Base-by-base conservation (phyloP, 352 stramenopile genomes). In the Bremia lactucae region DNA sequence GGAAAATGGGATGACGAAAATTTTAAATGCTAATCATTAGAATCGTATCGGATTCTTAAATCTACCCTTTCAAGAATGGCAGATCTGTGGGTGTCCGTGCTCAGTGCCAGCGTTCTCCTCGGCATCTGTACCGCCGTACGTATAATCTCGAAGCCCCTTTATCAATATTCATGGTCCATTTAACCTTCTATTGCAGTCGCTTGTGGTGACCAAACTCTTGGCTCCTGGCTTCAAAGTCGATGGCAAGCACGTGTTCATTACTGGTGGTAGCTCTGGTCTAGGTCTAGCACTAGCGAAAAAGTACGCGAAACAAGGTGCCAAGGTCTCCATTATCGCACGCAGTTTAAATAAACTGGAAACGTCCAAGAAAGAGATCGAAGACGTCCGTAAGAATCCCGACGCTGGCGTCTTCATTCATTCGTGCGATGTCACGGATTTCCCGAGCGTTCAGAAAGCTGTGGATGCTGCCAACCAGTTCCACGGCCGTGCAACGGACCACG, bases 241-340 rank as follows among this genome's bases (percentile, higher is more conserved):
- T 8, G 76, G 64, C 55, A 85, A 87, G 47, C 79, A 91, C 64
- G 73, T 87, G 36, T 86, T 88, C 44, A 80, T 87, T 46, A 83
- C 74, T 31, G 72, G 78, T 22, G 78, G 75, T 28, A 83, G 62
- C 50, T 72, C 67, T 3, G 78, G 78, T 5, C 68, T 91, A 19
- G 78, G 78, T 2, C 59, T 91, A 23, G 46, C 75, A 20, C 31
- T 88, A 21, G 73, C 69, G 31, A 80, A 71, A 46, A 81, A 85
- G 48, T 85, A 80, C 58, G 75, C 73, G 31, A 50, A 61, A 18
- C 37, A 65, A 6, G 75, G 75, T n/a, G 78, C 75, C 51, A 83
- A 79, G 34, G 71, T 90, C 21, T 77, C 73, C 24, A 85, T 90
- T 44, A 46, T 88, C 9, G 70, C 77, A 36, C 80, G 78, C 36